Evolutionary conservation across 352 stramenopile genomes (phyloP).

Genomic region (Globisporangium orthogonon): DNA sequence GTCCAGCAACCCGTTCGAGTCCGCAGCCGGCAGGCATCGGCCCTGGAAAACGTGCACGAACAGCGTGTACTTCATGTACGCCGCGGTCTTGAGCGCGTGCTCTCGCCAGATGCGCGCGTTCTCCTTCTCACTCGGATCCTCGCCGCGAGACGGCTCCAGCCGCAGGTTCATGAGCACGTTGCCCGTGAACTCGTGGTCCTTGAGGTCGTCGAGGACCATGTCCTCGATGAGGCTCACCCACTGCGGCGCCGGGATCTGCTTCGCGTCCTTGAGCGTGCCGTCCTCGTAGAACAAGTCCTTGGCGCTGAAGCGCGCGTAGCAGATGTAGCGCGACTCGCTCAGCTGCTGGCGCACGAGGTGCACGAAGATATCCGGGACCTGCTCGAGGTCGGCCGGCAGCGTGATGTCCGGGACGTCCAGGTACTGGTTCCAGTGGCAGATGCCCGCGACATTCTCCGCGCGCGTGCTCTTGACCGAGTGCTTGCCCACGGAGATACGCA

Average conservation of each 20-base stretch:
- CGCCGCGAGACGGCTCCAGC: slow-evolving; percentile 33
- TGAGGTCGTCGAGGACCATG: slow-evolving; percentile 65
- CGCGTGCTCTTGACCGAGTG: slow-evolving; percentile 48
- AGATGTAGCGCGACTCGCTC: slow-evolving; percentile 61
- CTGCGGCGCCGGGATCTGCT: slow-evolving; percentile 34
- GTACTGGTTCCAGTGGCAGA: slow-evolving; percentile 81
- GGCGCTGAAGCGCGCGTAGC: slow-evolving; percentile 72
- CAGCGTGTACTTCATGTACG: slow-evolving; percentile 75
- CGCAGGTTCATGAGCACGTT: slow-evolving; percentile 78
- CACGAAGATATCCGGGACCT: slow-evolving; percentile 77
- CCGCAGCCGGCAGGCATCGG: slow-evolving; percentile 55
- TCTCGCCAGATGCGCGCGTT: slow-evolving; percentile 47
- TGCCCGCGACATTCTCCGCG: slow-evolving; percentile 56
- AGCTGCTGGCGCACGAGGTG: slow-evolving; percentile 57
- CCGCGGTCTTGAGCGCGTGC: slow-evolving; percentile 40
- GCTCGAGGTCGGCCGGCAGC: slow-evolving; percentile 60
- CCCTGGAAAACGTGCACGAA: slow-evolving; percentile 84
- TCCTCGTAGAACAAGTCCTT: slow-evolving; percentile 50
- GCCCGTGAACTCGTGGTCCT: slow-evolving; percentile 79
- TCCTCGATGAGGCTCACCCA: slow-evolving; percentile 81
- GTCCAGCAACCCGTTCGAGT: slow-evolving; percentile 70
- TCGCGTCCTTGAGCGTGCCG: slow-evolving; percentile 22
- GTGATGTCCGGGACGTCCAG: slow-evolving; percentile 47
- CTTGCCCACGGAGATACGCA: slow-evolving; percentile 60
- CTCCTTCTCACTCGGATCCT: slow-evolving; percentile 29